Base-by-base conservation (phyloP, 2,329 filamentous ascomycete species). In the Periglandula ipomoeae region DNA sequence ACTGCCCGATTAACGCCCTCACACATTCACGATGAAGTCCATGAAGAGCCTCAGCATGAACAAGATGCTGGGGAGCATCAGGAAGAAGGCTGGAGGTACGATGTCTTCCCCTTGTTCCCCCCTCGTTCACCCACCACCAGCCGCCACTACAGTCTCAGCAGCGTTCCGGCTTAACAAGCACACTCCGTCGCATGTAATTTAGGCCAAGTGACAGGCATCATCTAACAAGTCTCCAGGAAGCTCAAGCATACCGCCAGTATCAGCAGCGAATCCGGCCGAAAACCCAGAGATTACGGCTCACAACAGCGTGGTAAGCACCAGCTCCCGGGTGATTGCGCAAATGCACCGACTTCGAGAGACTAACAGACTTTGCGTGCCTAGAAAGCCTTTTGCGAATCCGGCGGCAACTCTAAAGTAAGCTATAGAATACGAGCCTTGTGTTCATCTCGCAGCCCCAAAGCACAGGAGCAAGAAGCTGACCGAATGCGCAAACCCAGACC, bases 381-480 rank as follows among this genome's bases (percentile, higher is more conserved):
- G 87, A 85, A 76, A 73, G 75, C 81, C 40, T 95, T 95, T 64
- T 94, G 88, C 73, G 85, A 91, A 68, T 84, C 85, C 44, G 81
- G 79, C 53, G 75, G 77, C 50, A 76, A 78, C 60, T 70, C 73
- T 55, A 66, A 75, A 57, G 75, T 81, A 74, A 51, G 69, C 5
- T 3, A 42, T 17, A 34, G 11, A 13, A 39, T 10, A 20, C 20
- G 22, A 39, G 9, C 17, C 22, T 27, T 15, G 23, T 17, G 23
- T 23, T 3, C 23, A 20, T 11, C 34, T 27, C 11, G 34, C 19
- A n/a, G 17, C 19, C 19, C 22, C 11, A 23, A 13, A 20, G 9
- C 15, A 32, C 15, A n/a, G 20, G 34, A 11, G 10, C 20, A 7
- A 9, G 17, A 22, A 20, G 34, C 44, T 46, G 23, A 46, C 34